Evolutionary conservation across 495 filamentous ascomycete genomes (phyloP), one percentile per base, ranked within the genome.

Genomic region (Aspergillus kassunensis): DNA sequence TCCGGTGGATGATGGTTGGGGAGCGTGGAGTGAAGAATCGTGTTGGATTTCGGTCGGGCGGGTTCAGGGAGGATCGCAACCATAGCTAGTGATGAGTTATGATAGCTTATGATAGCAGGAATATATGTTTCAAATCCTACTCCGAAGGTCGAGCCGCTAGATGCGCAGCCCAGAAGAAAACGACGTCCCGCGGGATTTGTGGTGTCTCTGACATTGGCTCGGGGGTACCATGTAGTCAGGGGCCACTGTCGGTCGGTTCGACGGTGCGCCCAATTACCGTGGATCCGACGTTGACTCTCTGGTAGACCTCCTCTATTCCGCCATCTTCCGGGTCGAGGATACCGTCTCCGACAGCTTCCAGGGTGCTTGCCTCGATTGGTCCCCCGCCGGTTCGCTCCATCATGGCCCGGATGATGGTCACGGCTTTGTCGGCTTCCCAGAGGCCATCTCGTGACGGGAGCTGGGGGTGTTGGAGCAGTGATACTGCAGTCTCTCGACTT

Each of bases 401-500:
- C 10, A 51, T 11, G 4, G 15, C 24, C 48, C 24, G 36, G 11
- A 51, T n/a, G 13, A 51, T 43, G 2, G 25, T n/a, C 18, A 34
- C n/a, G 9, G 27, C 59, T 11, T 29, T 49, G 0, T 40, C 25
- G 6, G 57, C 52, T 36, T 65, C 55, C 59, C 56, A 62, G n/a
- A 60, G 54, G 1, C 59, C 59, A 16, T 65, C 62, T 30, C 53
- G 53, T 9, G 49, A 33, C 2, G 56, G 40, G 15, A 59, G 13
- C 10, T 27, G 10, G 4, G 53, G 35, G 6, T 53, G 20, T 25
- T 46, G 43, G 35, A 65, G 29, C 3, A 65, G 37, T 4, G 46
- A 53, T 1, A 65, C 34, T 0, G 55, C 50, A 7, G 10, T 33
- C 16, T 53, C 33, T 10, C 56, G 10, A 1, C 44, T 60, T 9